Evolutionary conservation across 2,329 filamentous ascomycete species (phyloP).

Genomic region (Fusarium sp.): DNA sequence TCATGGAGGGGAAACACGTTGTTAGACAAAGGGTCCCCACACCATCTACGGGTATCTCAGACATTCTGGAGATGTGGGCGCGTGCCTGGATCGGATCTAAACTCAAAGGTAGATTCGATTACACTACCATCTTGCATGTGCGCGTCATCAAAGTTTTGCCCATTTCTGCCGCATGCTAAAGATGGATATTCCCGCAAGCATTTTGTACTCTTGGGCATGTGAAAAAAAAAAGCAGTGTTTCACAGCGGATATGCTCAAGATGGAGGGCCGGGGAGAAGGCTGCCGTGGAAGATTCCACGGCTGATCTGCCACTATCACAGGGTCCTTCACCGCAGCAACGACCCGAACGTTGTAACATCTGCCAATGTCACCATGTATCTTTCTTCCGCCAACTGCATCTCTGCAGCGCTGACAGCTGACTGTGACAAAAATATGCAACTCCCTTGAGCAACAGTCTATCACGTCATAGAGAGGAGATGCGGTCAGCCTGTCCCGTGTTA

Average conservation of each 20-base stretch:
- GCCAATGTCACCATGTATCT: background rate
- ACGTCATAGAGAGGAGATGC: constrained; percentile 30
- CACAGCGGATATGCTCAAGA: background rate
- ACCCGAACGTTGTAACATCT: background rate
- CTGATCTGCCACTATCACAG: constrained; percentile 4
- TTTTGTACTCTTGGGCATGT: background rate
- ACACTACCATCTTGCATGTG: constrained; percentile 36
- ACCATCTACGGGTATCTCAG: constrained; percentile 13
- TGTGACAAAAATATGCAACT: background rate
- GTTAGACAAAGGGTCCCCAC: background rate
- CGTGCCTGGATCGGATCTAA: constrained; percentile 33
- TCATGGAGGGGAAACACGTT: constrained; percentile 12
- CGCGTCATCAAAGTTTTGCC: constrained; percentile 30
- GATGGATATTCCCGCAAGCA: too few relatives aligned
- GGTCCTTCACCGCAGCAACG: background rate
- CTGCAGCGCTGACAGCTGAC: background rate
- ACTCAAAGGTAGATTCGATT: constrained; percentile 21
- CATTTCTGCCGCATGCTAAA: constrained; percentile 3
- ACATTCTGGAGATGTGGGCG: constrained; percentile 12
- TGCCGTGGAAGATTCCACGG: background rate
- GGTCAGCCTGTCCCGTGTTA: background rate
- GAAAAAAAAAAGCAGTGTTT: background rate
- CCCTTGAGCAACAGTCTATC: constrained; percentile 4
- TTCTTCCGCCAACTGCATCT: background rate
- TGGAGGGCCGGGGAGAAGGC: constrained; percentile 6